These are phyloP conservation scores for Lavandula angustifolia DNA, from an alignment of 257 asterid species.

Conservation along the genomic window DNA sequence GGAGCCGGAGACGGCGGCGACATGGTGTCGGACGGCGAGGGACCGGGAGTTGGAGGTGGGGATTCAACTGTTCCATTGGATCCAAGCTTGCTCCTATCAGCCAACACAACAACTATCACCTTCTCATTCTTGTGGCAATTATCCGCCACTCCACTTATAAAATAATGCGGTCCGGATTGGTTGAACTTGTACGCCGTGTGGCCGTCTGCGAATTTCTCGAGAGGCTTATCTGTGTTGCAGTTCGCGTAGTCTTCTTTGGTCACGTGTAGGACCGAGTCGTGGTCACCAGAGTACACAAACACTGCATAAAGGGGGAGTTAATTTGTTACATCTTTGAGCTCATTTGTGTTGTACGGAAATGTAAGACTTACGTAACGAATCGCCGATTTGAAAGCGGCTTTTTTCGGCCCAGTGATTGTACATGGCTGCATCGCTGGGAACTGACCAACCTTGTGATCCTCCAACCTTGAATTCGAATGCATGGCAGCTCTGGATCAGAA, in stretches of 20 bases:
- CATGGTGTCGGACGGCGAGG: slow-evolving; percentile 42
- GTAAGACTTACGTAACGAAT: slow-evolving; percentile 44
- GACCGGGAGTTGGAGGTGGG: slow-evolving; percentile 44
- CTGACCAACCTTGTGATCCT: slow-evolving; percentile 64
- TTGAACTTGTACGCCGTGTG: slow-evolving; percentile 46
- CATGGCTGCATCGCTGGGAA: slow-evolving; percentile 49
- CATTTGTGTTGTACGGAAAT: too few species aligned
- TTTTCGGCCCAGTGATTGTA: slow-evolving; percentile 58
- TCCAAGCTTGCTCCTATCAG: slow-evolving; percentile 47
- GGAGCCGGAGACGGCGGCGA: slow-evolving; percentile 57
- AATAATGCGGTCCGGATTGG: slow-evolving; percentile 67
- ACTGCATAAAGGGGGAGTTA: slow-evolving; percentile 39
- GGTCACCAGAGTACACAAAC: slow-evolving; percentile 51
- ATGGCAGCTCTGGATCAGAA: slow-evolving; percentile 42
- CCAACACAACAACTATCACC: slow-evolving; percentile 63
- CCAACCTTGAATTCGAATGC: slow-evolving; percentile 69
- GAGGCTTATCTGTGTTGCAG: slow-evolving; percentile 54
- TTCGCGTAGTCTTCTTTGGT: slow-evolving; percentile 54
- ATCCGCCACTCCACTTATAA: slow-evolving; percentile 72
- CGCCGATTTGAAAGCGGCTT: slow-evolving; percentile 53
- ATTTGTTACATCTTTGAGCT: too few species aligned
- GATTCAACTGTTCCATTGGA: slow-evolving; percentile 25
- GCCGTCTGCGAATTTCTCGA: slow-evolving; percentile 56
- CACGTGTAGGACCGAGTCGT: slow-evolving; percentile 71
- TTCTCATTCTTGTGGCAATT: slow-evolving; percentile 73